Evolutionary conservation across 345 rosid species (phyloP), one percentile per base, ranked within the genome.

Genomic region (Salix viminalis): DNA sequence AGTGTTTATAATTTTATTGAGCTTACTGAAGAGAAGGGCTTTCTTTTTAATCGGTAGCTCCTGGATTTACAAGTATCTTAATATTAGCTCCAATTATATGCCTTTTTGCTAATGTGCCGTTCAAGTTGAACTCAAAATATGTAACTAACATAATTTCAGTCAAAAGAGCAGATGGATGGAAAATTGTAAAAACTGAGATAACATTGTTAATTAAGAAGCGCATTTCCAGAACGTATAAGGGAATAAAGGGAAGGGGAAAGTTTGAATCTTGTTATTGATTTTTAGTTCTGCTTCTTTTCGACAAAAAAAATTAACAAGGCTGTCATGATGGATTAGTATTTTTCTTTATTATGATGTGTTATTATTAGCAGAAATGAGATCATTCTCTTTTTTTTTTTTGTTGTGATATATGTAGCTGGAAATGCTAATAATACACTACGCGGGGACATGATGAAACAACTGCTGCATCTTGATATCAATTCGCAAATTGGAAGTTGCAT

Each of bases 401-500:
- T 36, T n/a, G 6, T 24, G 32, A 39, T 65, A 61, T 78, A 73
- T 77, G 77, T 54, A 50, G 81, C 67, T 37, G 83, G 28, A 2
- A 41, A 77, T 78, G 74, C 83, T 75, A 80, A 74, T 64, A 80
- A 74, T 64, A 80, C 94, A 42, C 24, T 88, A 77, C 84, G 75
- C 65, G 90, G 86, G 50, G 85, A 83, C 73, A 90, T 90, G 87
- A 88, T 79, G 89, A 83, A 79, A 52, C 87, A 89, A 74, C 82
- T 87, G 91, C 84, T 84, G 34, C 89, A 88, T 77, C 89, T 91
- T 24, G 97, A 95, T 81, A 84, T 93, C 74, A 93, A 85, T 88
- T 86, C 93, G 12, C 97, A 91, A 87, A 84, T 89, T 10, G 98
- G 99, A 60, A 89, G 94, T 73, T 90, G 93, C 72, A 95, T 91